Percentiles rank a stretch among this genome's conserved stretches.
Conservation (phyloP, 352 stramenopile genomes). For the Blastocystis sp. region DNA sequence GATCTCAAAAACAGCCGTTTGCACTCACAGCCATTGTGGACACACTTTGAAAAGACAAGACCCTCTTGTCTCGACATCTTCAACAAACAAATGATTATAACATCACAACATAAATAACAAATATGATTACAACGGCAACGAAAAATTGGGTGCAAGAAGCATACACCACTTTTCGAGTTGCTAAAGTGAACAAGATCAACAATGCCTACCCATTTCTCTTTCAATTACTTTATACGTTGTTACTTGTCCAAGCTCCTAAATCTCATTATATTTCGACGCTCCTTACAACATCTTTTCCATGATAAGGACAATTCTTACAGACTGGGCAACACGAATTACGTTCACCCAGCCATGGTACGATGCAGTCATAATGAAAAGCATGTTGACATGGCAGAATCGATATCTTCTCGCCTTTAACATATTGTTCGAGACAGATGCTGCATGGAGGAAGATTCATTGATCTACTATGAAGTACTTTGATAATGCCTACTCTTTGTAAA, state of each 20-base stretch:
- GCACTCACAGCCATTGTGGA: slow-evolving; percentile 25
- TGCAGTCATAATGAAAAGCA: slow-evolving; percentile 25
- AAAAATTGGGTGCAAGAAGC: not conserved
- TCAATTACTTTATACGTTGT: slow-evolving; percentile 10
- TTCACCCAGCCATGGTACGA: slow-evolving; percentile 24
- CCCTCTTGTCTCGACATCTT: not conserved
- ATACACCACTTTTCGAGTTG: slow-evolving; percentile 21
- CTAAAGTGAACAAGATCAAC: not conserved
- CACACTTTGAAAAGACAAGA: not conserved
- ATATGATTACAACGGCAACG: not conserved
- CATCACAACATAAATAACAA: not conserved
- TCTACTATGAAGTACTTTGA: not conserved
- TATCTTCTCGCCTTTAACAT: not conserved
- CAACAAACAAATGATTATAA: not conserved
- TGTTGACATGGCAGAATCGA: slow-evolving; percentile 31
- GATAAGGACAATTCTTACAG: not conserved
- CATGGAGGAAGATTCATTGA: not conserved
- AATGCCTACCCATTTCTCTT: not conserved
- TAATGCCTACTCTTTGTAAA: not conserved
- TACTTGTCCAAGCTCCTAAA: slow-evolving; percentile 26
- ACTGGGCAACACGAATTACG: not conserved
- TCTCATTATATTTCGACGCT: not conserved
- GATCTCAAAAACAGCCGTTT: not conserved
- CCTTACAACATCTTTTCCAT: slow-evolving; percentile 1
- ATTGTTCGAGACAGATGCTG: slow-evolving; percentile 25